Percentiles rank a stretch among this genome's conserved stretches.
phyloP scores from a whole-genome alignment of 164 flowering plant species.

The Vitis labrusca region DNA sequence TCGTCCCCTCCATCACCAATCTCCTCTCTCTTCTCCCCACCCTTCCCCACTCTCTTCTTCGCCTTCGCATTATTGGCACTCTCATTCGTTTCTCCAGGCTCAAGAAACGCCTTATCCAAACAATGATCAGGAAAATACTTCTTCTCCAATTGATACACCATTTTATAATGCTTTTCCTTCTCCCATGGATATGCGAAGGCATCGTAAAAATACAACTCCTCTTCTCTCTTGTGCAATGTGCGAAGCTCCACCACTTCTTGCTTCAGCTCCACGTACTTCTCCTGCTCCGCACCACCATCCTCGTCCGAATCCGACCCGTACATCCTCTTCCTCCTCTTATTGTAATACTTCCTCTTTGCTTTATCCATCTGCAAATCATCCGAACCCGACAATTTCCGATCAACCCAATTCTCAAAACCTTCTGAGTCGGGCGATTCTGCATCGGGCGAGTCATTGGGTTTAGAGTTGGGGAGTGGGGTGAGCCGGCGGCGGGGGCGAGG shows the following conservation, averaged over 20 bases:
- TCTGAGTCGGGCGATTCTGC: conserved; percentile 28
- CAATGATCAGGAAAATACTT: conserved; percentile 92
- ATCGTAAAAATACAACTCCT: conserved; percentile 83
- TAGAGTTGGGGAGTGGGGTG: conserved; percentile 18
- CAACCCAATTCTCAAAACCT: conserved; percentile 66
- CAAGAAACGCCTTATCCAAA: conserved; percentile 85
- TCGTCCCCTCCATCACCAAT: conserved; percentile 27
- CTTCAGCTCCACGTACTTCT: conserved; percentile 66
- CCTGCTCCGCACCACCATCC: conserved; percentile 28
- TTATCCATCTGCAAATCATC: conserved; percentile 48
- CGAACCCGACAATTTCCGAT: conserved; percentile 35
- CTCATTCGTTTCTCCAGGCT: conserved; percentile 44
- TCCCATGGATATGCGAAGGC: conserved; percentile 93
- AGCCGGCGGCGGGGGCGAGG: conserved; percentile 29
- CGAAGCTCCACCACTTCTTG: conserved; percentile 77
- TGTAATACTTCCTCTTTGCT: conserved; percentile 81
- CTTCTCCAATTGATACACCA: conserved; percentile 98
- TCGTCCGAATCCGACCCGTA: conserved; percentile 81
- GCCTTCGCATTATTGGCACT: conserved; percentile 14
- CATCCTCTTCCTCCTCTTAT: conserved; percentile 80
- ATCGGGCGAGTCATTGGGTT: conserved; percentile 28
- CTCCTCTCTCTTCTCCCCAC: conserved; percentile 17
- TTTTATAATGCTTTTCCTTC: conserved; percentile 92
- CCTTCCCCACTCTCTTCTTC: conserved; percentile 17
- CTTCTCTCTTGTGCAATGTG: conserved; percentile 73